Base-by-base conservation (phyloP, 495 filamentous ascomycete genomes). In the Tuber brumale region DNA sequence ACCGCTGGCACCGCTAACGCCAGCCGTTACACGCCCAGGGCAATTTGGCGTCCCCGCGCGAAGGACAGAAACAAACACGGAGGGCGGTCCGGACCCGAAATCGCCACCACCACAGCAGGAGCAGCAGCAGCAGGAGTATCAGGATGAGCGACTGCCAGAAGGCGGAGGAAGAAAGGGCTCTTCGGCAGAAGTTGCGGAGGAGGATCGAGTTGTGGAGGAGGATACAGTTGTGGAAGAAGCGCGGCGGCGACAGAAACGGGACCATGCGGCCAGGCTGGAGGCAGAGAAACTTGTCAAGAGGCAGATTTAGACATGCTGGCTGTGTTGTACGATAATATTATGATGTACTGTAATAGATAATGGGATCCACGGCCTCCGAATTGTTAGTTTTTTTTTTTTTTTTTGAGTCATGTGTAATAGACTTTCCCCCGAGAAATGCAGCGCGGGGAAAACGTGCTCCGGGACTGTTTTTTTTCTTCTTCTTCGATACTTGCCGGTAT, bases 231-330 rank as follows among this genome's bases (percentile, higher is more conserved):
- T 12, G n/a, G 37, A 18, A 16, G 76, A 35, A 31, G 37, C n/a
- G 51, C 51, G 69, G 6, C 42, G n/a, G 16, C 57, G 21, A 41
- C 46, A 35, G 18, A 14, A 57, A 69, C 43, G 39, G 72, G 72
- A 44, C 12, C 41, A 69, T 12, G 14, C 66, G 27, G n/a, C 46
- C 5, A 42, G 27, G 43, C 35, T 70, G 35, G 44, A 69, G n/a
- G 76, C 70, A 18, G 76, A 76, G 70, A 76, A 43, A 27, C 31
- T 72, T 16, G 76, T 78, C 23, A 78, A 72, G 45, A 70, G 76
- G 16, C 76, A 76, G 61, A 78, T 78, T 35, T 78, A 45, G 27
- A 66, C 12, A 35, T 35, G 27, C 57, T 35, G 27, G 57, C 12
- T 14, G 27, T 35, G 57, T 18, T 61, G 27, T 66, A 66, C 27